Evolutionary conservation across 306 rosid genomes (phyloP).

Genomic region (Trifolium dubium): DNA sequence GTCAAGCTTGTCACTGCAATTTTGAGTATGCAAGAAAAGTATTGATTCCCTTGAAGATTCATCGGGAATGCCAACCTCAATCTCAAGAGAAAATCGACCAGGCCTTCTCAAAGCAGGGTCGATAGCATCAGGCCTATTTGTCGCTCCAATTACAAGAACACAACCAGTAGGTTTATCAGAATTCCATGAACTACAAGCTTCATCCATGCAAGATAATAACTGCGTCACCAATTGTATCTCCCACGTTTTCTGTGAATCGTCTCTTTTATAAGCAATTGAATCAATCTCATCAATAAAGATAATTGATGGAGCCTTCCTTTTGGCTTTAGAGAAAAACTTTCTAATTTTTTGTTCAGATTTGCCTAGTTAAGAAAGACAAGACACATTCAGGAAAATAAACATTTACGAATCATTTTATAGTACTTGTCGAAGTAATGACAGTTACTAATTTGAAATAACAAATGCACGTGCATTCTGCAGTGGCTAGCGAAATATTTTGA

Average conservation of each 20-base stretch:
- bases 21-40: slow-evolving; percentile 52
- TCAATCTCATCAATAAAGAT: slow-evolving; percentile 34
- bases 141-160: slow-evolving; percentile 48
- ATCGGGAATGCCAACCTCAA: slow-evolving; percentile 48
- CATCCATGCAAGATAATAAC: slow-evolving; percentile 74
- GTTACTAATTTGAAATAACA: background rate
- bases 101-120: slow-evolving; percentile 68
- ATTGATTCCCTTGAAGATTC: slow-evolving; percentile 42
- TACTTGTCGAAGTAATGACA: background rate
- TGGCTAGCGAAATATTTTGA: background rate
- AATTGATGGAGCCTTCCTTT: slow-evolving; percentile 74
- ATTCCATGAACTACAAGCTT: slow-evolving; percentile 17
- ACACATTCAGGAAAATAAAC: background rate
- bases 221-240: slow-evolving; percentile 76
- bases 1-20: slow-evolving; percentile 54
- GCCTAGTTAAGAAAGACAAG: slow-evolving; percentile 45
- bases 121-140: slow-evolving; percentile 85
- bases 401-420: background rate
- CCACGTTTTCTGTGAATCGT: slow-evolving; percentile 71
- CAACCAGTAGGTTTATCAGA: slow-evolving; percentile 54
- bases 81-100: slow-evolving; percentile 80
- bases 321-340: slow-evolving; percentile 75
- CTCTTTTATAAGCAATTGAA: slow-evolving; percentile 65
- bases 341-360: slow-evolving; percentile 80
- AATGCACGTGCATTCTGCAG: background rate